Conservation (phyloP, 768 basidiomycete genomes). For the Chiua virens region DNA sequence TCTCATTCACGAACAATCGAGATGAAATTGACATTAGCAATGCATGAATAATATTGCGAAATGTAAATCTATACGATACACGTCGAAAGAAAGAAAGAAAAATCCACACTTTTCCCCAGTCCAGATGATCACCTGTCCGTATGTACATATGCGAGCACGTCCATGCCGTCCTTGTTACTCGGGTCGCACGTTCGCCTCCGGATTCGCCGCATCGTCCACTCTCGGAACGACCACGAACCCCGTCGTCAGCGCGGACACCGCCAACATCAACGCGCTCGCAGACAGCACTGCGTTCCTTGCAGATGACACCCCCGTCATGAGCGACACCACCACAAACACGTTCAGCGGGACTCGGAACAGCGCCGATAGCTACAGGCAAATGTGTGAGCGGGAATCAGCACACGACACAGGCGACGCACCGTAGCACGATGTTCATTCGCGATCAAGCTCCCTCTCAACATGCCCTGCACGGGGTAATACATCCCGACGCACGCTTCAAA, state of each 20-base stretch:
- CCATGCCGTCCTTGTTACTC: background rate
- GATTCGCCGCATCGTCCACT: constrained; percentile 21
- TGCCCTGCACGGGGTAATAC: constrained; percentile 80
- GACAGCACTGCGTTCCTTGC: constrained; percentile 61
- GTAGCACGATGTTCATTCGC: constrained; percentile 75
- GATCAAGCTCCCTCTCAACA: constrained; percentile 64
- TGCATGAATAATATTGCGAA: background rate
- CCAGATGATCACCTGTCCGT: too few relatives aligned
- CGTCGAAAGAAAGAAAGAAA: background rate
- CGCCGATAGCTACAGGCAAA: constrained; percentile 52
- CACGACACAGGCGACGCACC: constrained; percentile 38
- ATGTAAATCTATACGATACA: background rate
- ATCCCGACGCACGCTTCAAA: constrained; percentile 79
- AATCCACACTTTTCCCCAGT: background rate
- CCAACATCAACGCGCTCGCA: constrained; percentile 56
- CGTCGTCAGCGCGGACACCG: constrained; percentile 59
- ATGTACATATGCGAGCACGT: too few relatives aligned
- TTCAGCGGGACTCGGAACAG: constrained; percentile 77
- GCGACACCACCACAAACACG: constrained; percentile 66
- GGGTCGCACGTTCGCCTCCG: constrained; percentile 20
- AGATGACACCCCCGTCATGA: constrained; percentile 66
- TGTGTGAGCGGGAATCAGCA: background rate
- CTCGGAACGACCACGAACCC: constrained; percentile 45
- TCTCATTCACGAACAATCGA: too few relatives aligned
- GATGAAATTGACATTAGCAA: background rate